Base-by-base conservation (phyloP, 176 grass and related monocot species). In the Phyllostachys edulis region DNA sequence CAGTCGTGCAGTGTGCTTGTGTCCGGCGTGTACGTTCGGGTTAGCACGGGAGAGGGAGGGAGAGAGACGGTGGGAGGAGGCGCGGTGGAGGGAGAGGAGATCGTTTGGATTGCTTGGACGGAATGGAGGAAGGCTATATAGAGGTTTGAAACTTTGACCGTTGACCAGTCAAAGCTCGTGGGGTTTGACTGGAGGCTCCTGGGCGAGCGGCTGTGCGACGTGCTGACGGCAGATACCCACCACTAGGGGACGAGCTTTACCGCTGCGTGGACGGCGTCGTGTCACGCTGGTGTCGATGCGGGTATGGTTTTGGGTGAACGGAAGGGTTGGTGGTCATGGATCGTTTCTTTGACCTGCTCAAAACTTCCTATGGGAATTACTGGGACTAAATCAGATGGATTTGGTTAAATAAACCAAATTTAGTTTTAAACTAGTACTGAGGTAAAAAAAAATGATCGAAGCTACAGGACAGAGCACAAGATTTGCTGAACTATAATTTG, bases 91-190 rank as follows among this genome's bases (percentile, higher is more conserved):
- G 21, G 10, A 20, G 52, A 16, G 37, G 50, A 24, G 45, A 79
- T 75, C 29, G 79, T 41, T 77, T 84, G 82, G 75, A 15, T 60
- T 68, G 80, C 60, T 42, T 67, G 88, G 87, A 90, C 84, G 63
- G 88, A 70, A 82, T n/a, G 71, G 47, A 62, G 17, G 40, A 32
- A 54, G 52, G 3, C 72, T 94, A 92, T 92, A 92, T 92, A 88
- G 87, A 41, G 72, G 67, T 88, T 85, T 44, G 85, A 86, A 92
- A 79, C n/a, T 90, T 94, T 94, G 93, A 94, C 93, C 75, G 78
- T 92, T 88, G 84, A 94, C 93, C 6, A 3, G 92, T 97, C 94
- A 92, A 94, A 97, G 63, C 92, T 92, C 88, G 92, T 97, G 92
- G 49, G 4, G 66, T 91, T 92, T 92, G 94, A 97, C 94, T 85